phyloP scores from a whole-genome alignment of 306 rosid species.

The Vachellia pachyceras region DNA sequence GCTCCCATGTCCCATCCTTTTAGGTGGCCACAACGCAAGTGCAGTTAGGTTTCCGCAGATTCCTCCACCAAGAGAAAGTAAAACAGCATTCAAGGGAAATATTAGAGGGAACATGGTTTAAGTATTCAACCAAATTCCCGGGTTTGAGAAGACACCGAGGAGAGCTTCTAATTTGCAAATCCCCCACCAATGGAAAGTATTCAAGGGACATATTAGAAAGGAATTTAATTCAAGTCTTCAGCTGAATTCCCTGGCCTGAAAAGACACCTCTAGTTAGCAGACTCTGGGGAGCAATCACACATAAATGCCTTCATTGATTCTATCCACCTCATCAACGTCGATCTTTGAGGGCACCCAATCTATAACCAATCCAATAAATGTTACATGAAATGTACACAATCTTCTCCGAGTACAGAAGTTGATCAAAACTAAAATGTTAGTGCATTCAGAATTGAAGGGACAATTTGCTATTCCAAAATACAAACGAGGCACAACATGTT shows the following conservation, averaged over 20 bases:
- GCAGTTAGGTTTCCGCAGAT: conserved; percentile 35
- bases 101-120: conserved; percentile 31
- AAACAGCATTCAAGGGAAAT: conserved; percentile 30
- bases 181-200: neutral
- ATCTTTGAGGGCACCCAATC: conserved; percentile 20
- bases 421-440: neutral
- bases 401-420: neutral
- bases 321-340: neutral
- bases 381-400: neutral
- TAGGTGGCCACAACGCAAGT: neutral
- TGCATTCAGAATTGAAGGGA: conserved; percentile 8
- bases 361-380: conserved; percentile 3
- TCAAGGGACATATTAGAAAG: neutral
- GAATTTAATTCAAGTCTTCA: neutral
- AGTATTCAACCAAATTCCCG: conserved; percentile 21
- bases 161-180: conserved; percentile 8
- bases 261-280: neutral
- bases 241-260: neutral
- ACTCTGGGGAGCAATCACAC: neutral
- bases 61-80: conserved; percentile 30
- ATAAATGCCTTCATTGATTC: neutral
- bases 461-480: neutral
- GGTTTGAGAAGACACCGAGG: conserved; percentile 23
- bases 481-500: conserved; percentile 8
- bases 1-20: conserved; percentile 19